These are phyloP conservation scores for Scheffersomyces quercinus DNA, from an alignment of 1,139 yeast species.

Conservation along the genomic window DNA sequence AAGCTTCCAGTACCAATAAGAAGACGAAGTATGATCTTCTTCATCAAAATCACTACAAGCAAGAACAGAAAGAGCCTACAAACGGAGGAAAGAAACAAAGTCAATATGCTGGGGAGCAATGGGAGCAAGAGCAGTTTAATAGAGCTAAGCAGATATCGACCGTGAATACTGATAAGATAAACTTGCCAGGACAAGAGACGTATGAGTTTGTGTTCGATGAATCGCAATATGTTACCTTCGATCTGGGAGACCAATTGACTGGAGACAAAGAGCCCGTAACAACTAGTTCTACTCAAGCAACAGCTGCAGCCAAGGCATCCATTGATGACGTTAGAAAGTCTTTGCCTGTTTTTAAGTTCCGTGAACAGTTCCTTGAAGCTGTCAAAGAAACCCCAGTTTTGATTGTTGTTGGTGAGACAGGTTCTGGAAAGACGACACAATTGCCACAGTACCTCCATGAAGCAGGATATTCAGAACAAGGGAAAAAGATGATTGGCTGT, in stretches of 20 bases:
- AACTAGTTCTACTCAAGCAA: slow-evolving; percentile 25
- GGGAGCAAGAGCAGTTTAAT: slow-evolving; percentile 67
- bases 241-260: slow-evolving; percentile 32
- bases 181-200: slow-evolving; percentile 47
- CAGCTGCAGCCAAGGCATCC: slow-evolving; percentile 28
- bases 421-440: slow-evolving; percentile 97
- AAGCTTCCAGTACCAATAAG: slow-evolving; percentile 21
- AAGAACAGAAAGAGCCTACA: slow-evolving; percentile 9
- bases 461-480: slow-evolving; percentile 64
- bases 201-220: slow-evolving; percentile 87
- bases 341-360: slow-evolving; percentile 73
- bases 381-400: slow-evolving; percentile 68
- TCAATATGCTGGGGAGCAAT: slow-evolving; percentile 42
- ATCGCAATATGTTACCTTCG: slow-evolving; percentile 69
- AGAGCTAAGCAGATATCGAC: slow-evolving; percentile 38
- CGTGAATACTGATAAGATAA: slow-evolving; percentile 46
- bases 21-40: slow-evolving; percentile 45
- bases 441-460: slow-evolving; percentile 86
- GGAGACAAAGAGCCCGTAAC: slow-evolving; percentile 27
- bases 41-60: slow-evolving; percentile 32
- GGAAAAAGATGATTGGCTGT: slow-evolving; percentile 64
- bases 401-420: slow-evolving; percentile 95
- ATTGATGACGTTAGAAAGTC: slow-evolving; percentile 56
- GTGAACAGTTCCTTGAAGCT: slow-evolving; percentile 62
- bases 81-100: slow-evolving; percentile 10